Evolutionary conservation across 2,329 filamentous ascomycete genomes (phyloP), one percentile per base, ranked within the genome.

Genomic region (Claviceps sp.): DNA sequence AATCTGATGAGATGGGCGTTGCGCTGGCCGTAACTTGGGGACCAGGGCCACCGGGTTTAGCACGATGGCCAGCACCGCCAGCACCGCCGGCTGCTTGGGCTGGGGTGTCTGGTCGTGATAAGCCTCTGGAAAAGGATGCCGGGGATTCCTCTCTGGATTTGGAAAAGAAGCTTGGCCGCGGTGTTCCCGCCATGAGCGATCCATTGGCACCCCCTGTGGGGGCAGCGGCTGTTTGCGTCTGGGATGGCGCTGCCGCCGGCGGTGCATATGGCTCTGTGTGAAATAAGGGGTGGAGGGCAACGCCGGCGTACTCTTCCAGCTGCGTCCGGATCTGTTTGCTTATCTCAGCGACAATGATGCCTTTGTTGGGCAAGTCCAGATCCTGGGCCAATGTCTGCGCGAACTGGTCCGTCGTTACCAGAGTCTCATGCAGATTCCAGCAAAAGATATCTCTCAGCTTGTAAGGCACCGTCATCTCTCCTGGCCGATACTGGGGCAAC

Each of bases 391-490:
- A 81, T 1, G 79, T 82, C 60, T 86, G 80, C n/a, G 93, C 93
- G 65, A 97, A 98, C 63, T 95, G 87, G 63, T 98, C 93, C 1
- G 93, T 95, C 0, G 93, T 98, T 50, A 90, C 87, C 54, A 96
- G 74, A 0, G 88, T 87, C 71, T 98, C 93, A 68, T 97, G 91
- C 14, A 98, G 76, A 62, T 98, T 98, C 93, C 93, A 98, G 50
- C 96, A 71, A 61, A 98, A 97, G n/a, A 87, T 85, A 61, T 98
- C 93, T 61, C 94, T 89, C 53, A 98, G 75, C 56, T 93, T 82
- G 68, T 89, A 96, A 3, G 88, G 85, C 1, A 89, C 82, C 14
- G 89, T 89, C 55, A 80, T 70, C 56, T 96, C 91, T 52, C 85
- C 85, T 52, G 78, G 76, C 61, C 84, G 84, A 70, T 94, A 96